phyloP scores from a whole-genome alignment of 2,329 filamentous ascomycete species.

The Juglanconis oblonga region DNA sequence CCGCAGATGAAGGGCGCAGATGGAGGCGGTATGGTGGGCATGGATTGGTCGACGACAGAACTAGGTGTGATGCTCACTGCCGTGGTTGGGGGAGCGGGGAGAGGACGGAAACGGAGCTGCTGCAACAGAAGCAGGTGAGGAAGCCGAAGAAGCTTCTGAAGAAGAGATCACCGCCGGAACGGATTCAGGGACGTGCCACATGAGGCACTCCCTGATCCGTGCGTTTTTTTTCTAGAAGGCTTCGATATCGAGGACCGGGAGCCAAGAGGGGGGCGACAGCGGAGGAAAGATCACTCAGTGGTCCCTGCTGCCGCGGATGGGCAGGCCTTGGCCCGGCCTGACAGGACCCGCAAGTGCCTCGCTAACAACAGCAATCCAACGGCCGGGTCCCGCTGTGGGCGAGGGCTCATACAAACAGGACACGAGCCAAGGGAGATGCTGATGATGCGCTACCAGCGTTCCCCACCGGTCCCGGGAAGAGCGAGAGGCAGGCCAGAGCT shows the following conservation, averaged over 20 bases:
- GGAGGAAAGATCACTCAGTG: slow-evolving; percentile 4
- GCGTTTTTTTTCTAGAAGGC: slow-evolving; percentile 17
- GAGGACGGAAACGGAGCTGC: slow-evolving; percentile 14
- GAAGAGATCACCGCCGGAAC: background rate
- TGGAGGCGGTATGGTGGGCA: background rate
- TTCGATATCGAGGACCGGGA: slow-evolving; percentile 14
- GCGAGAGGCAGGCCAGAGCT: slow-evolving; percentile 18
- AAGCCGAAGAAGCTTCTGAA: slow-evolving; percentile 17
- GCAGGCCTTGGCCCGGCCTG: slow-evolving; percentile 9
- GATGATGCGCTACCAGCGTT: background rate
- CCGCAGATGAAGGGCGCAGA: background rate
- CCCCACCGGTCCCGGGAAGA: slow-evolving; percentile 17
- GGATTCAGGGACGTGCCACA: background rate
- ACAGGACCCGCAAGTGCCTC: background rate
- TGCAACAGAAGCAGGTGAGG: slow-evolving; percentile 19
- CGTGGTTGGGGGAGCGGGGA: background rate
- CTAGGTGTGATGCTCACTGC: background rate
- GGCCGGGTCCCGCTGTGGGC: background rate
- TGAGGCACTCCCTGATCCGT: slow-evolving; percentile 10
- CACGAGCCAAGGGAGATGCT: background rate
- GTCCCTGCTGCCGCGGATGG: slow-evolving; percentile 16
- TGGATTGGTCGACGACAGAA: slow-evolving; percentile 4
- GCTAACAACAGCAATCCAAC: background rate
- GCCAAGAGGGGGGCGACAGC: slow-evolving; percentile 9
- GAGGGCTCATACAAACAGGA: too few relatives aligned